These are phyloP conservation scores for Paspalum notatum DNA, from an alignment of 176 grass and related monocot species.

Conservation along the genomic window DNA sequence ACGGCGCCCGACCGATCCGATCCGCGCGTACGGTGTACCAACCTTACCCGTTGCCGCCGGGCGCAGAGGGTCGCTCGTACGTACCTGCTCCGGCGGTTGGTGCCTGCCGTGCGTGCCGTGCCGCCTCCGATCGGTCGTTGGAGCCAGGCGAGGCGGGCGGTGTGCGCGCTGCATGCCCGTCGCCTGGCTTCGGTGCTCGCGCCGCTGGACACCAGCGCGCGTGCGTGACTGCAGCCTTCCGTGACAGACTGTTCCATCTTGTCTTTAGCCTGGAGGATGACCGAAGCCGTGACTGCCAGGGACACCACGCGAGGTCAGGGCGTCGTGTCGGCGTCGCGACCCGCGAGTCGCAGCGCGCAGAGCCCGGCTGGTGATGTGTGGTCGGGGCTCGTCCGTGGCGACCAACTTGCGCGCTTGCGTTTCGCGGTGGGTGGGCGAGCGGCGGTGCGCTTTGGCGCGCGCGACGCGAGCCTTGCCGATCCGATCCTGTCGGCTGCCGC, in stretches of 20 bases:
- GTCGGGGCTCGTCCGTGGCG: conserved; percentile 5
- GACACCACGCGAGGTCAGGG: too few species aligned
- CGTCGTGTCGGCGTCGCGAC: too few species aligned
- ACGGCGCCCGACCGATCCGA: not conserved
- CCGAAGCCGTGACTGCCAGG: not conserved
- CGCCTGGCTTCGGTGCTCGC: too few species aligned
- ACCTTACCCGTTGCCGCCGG: not conserved
- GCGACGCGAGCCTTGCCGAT: not conserved
- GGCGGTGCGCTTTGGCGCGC: not conserved
- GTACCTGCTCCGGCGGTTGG: not conserved
- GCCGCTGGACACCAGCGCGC: not conserved
- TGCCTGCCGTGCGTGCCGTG: conserved; percentile 9
- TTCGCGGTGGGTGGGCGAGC: not conserved
- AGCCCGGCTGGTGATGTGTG: not conserved
- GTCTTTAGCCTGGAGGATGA: conserved; percentile 22
- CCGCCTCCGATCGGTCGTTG: not conserved
- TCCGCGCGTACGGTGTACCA: not conserved
- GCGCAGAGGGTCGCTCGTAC: not conserved
- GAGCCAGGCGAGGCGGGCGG: too few species aligned
- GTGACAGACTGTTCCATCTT: conserved; percentile 46
- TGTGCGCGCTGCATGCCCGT: too few species aligned
- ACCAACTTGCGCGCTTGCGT: conserved; percentile 19
- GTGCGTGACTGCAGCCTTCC: not conserved
- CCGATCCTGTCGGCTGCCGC: not conserved
- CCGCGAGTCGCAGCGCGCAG: too few species aligned